phyloP scores from a whole-genome alignment of 2,329 filamentous ascomycete genomes.

The Xylaria sp. region DNA sequence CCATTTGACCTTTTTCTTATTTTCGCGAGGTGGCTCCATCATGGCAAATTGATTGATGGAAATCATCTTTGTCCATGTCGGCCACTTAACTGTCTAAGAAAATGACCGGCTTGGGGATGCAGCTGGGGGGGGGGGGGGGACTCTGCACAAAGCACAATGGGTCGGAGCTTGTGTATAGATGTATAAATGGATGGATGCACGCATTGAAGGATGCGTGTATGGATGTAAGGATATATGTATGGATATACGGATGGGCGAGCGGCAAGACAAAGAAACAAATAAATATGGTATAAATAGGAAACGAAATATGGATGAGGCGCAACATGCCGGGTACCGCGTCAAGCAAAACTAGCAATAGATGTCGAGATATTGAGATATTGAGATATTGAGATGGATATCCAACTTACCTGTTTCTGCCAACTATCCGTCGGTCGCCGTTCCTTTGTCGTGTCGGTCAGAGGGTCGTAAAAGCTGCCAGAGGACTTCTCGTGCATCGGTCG shows the following conservation, averaged over 20 bases:
- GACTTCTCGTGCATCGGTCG: constrained; percentile 53
- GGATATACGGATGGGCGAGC: not conserved
- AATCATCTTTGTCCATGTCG: constrained; percentile 24
- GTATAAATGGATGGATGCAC: not conserved
- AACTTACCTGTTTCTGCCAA: constrained; percentile 51
- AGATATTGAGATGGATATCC: not conserved
- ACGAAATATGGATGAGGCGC: constrained; percentile 15
- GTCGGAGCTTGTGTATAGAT: not conserved
- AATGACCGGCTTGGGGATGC: constrained; percentile 12
- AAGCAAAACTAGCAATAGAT: not conserved
- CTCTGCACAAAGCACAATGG: constrained; percentile 9
- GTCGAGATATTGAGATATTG: too few relatives aligned
- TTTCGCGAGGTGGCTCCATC: constrained; percentile 10
- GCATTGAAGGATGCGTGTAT: not conserved
- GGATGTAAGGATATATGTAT: not conserved
- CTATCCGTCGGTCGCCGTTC: constrained; percentile 53
- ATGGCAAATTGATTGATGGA: constrained; percentile 10
- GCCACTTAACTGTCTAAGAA: constrained; percentile 12
- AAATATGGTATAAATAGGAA: constrained; percentile 20
- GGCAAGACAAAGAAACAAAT: not conserved
- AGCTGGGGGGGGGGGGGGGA: too few relatives aligned
- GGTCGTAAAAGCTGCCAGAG: constrained; percentile 58
- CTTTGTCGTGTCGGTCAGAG: constrained; percentile 57
- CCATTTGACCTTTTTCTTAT: constrained; percentile 22
- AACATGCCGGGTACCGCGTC: constrained; percentile 5